These are phyloP conservation scores for Acanthamoeba royreba DNA, from an alignment of 208 protist genomes.

Conservation along the genomic window DNA sequence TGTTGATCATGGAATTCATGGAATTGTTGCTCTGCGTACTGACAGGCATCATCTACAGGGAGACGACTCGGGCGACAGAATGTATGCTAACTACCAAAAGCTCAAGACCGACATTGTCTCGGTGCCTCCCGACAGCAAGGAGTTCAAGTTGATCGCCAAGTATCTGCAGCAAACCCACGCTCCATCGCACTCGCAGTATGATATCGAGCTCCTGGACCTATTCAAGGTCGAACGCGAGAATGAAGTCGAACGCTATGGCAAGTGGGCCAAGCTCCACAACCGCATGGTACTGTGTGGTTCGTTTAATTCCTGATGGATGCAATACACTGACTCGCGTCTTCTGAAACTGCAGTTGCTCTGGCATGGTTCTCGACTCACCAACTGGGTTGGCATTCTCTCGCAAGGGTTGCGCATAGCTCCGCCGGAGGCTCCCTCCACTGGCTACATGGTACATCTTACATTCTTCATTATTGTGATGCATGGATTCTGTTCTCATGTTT, in stretches of 20 bases:
- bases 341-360: conserved; percentile 6
- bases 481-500: neutral
- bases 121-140: neutral
- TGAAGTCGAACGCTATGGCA: neutral
- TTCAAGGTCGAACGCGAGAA: conserved; percentile 55
- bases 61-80: neutral
- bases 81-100: neutral
- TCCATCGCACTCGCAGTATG: conserved; percentile 35
- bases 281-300: neutral
- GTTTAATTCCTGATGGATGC: neutral
- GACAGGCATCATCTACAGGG: too few species aligned
- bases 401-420: conserved; percentile 66
- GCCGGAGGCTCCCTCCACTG: conserved; percentile 62
- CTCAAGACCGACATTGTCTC: neutral
- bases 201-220: conserved; percentile 51
- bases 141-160: neutral
- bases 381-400: too few species aligned
- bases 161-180: conserved; percentile 64
- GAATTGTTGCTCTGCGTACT: too few species aligned
- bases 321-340: neutral
- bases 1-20: too few species aligned
- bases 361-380: conserved; percentile 53
- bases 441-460: conserved; percentile 60
- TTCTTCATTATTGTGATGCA: neutral
- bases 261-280: neutral